Evolutionary conservation across 129 eudicot genomes (phyloP).

Genomic region (Calendula officinalis): DNA sequence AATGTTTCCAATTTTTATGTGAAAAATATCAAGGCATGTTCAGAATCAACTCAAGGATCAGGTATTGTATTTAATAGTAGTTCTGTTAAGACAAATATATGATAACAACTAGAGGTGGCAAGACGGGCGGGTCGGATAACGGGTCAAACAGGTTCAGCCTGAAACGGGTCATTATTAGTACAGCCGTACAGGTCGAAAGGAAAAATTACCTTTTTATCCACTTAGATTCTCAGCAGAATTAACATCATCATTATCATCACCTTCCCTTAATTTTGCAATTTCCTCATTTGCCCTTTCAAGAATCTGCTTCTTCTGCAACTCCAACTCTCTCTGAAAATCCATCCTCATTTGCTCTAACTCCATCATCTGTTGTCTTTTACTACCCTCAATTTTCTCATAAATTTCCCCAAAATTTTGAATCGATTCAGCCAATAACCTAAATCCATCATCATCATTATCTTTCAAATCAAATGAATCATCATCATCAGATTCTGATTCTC

Average conservation of each 20-base stretch:
- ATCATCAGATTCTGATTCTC: conserved; percentile 54
- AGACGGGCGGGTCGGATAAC: too few relatives aligned
- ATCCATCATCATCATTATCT: conserved; percentile 39
- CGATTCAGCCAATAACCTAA: conserved; percentile 73
- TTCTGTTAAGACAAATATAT: too few relatives aligned
- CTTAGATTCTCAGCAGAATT: conserved; percentile 54
- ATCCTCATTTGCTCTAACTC: conserved; percentile 85
- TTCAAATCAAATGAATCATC: conserved; percentile 45
- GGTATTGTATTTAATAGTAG: too few relatives aligned
- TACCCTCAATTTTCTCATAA: conserved; percentile 85
- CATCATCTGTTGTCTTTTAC: conserved; percentile 82
- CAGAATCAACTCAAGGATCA: too few relatives aligned
- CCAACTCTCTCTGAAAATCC: conserved; percentile 83
- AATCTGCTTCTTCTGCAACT: conserved; percentile 85
- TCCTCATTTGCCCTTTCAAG: conserved; percentile 77
- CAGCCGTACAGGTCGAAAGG: conserved; percentile 6
- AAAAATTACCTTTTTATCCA: conserved; percentile 38
- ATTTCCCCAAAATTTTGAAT: conserved; percentile 79
- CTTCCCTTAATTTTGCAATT: conserved; percentile 65
- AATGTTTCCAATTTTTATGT: too few relatives aligned
- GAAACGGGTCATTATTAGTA: too few relatives aligned
- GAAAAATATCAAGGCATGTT: too few relatives aligned
- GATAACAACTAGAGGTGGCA: too few relatives aligned
- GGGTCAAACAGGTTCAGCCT: too few relatives aligned
- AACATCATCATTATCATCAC: conserved; percentile 43